phyloP scores from a whole-genome alignment of 2,329 filamentous ascomycete genomes.

The Sporothrix dimorphospora region DNA sequence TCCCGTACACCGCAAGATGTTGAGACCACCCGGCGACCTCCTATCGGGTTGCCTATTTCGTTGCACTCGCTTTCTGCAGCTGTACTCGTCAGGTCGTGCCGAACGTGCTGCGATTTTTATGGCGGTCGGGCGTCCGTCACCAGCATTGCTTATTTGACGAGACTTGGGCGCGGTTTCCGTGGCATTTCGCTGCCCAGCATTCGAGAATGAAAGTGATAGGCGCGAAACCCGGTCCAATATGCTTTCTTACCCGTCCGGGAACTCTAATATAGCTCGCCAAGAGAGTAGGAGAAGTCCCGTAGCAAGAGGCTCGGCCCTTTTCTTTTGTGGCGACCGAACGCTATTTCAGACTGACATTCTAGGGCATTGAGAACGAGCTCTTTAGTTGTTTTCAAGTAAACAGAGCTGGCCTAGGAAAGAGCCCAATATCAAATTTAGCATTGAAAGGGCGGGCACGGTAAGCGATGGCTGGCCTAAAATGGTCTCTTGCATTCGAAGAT shows the following conservation, averaged over 20 bases:
- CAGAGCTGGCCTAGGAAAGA: too few species aligned
- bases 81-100: too few species aligned
- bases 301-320: conserved; percentile 18
- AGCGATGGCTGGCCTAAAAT: too few species aligned
- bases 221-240: not conserved
- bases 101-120: not conserved
- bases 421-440: too few species aligned
- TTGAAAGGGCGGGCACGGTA: too few species aligned
- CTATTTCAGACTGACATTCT: not conserved
- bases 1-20: not conserved
- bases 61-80: not conserved
- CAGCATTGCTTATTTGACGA: not conserved
- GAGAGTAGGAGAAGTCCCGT: not conserved
- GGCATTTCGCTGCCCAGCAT: not conserved
- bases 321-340: not conserved
- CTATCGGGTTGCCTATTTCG: not conserved
- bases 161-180: not conserved
- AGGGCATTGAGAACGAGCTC: not conserved
- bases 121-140: too few species aligned
- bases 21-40: not conserved
- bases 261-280: conserved; percentile 13
- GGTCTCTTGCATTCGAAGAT: too few species aligned
- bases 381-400: too few species aligned
- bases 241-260: conserved; percentile 1
- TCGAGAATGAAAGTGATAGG: not conserved